Evolutionary conservation across 2,329 filamentous ascomycete genomes (phyloP).

Genomic region (Botryotinia convoluta): DNA sequence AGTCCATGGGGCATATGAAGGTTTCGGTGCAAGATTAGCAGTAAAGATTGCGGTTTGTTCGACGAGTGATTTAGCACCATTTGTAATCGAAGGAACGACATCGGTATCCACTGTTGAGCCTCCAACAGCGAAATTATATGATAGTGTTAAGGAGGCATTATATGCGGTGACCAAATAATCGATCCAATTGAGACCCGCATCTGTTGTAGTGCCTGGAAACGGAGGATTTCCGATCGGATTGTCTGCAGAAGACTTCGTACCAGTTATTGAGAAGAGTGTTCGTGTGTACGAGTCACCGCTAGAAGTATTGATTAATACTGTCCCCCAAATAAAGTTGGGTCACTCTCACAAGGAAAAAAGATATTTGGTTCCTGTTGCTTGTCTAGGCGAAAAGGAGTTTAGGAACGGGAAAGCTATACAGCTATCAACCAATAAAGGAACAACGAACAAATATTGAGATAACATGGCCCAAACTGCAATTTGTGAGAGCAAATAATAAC

Average conservation of each 20-base stretch:
- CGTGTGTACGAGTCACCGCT: conserved; percentile 12
- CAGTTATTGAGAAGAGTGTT: conserved; percentile 12
- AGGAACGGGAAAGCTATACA: not conserved
- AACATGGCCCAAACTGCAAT: not conserved
- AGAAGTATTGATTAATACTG: not conserved
- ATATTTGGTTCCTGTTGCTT: not conserved
- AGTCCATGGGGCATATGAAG: conserved; percentile 11
- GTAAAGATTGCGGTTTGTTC: conserved; percentile 4
- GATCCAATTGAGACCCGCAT: conserved; percentile 11
- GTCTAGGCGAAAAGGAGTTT: not conserved
- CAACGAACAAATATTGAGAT: not conserved
- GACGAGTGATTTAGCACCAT: not conserved
- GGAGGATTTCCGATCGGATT: conserved; percentile 14
- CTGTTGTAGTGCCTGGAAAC: conserved; percentile 10
- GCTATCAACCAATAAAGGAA: not conserved
- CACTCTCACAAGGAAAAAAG: conserved; percentile 1
- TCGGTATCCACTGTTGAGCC: not conserved
- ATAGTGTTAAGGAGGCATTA: conserved; percentile 3
- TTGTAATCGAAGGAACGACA: not conserved
- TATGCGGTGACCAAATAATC: conserved; percentile 3
- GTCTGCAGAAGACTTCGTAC: not conserved
- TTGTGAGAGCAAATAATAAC: not conserved
- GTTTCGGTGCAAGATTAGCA: conserved; percentile 10
- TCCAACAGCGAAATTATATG: conserved; percentile 2
- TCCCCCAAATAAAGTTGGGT: not conserved